Base-by-base conservation (phyloP, 2,329 filamentous ascomycete genomes). In the Cephalotrichum gorgonifer region DNA sequence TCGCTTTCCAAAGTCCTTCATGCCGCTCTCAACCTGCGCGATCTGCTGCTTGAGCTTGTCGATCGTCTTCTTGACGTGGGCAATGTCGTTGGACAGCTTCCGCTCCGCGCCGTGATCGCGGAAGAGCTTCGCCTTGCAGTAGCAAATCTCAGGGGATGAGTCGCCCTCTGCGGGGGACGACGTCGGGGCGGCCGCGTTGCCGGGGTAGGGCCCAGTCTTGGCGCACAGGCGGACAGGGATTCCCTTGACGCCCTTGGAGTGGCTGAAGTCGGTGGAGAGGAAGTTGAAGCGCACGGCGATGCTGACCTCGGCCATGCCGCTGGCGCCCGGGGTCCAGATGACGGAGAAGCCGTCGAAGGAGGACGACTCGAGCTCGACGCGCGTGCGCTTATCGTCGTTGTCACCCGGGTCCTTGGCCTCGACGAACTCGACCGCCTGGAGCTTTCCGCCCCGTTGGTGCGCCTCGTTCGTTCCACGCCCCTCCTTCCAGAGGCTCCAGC, bases 281-380 rank as follows among this genome's bases (percentile, higher is more conserved):
- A 98, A 98, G 68, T 98, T 98, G 74, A 97, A 98, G 43, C 93
- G 86, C 12, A 97, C 88, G 8, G 89, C 86, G 50, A 98, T 81
- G 44, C 82, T 86, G 63, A 89, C 93, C 58, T 96, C 89, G 3
- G 85, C 72, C 0, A 71, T 66, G 0, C 83, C 81, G 44, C 82
- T 83, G 39, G 77, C 66, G 4, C 81, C 84, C 0, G 88, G 85
- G 0, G 83, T 86, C 91, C 91, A 97, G 6, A 83, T 79, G 4
- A 97, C 88, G 6, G 85, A 91, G 62, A 97, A 97, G 1, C 91
- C 90, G 61, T 97, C 91, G 55, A 96, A 96, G 0, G 89, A 95
- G 3, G 87, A 83, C 2, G 70, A 79, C 57, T 89, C 85, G 1
- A 90, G 67, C 56, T 88, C 82, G 11, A 88, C 71, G 14, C 82